A percentile compares a stretch with the other conserved stretches of the same genome.
These are phyloP conservation scores for Clausena lansium DNA, from an alignment of 345 rosid species.

Conservation along the genomic window DNA sequence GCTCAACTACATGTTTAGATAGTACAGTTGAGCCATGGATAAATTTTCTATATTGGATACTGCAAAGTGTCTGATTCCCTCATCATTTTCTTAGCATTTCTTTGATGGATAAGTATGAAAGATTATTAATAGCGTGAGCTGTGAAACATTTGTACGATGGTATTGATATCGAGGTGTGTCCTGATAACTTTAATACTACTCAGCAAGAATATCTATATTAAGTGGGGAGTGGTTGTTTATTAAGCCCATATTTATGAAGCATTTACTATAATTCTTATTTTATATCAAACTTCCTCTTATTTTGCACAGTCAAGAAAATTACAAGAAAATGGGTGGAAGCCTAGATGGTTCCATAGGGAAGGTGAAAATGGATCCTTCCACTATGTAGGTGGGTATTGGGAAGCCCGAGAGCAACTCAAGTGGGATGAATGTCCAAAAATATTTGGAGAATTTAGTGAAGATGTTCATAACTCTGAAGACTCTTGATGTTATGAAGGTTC, in stretches of 20 bases:
- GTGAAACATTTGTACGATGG: neutral
- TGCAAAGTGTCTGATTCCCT: neutral
- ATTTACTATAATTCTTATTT: neutral
- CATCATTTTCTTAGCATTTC: neutral
- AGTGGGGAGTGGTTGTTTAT: neutral
- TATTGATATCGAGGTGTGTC: neutral
- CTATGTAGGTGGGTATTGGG: constrained; percentile 91
- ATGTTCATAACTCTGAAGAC: constrained; percentile 32
- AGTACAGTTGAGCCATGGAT: neutral
- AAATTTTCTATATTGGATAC: neutral
- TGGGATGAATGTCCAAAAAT: constrained; percentile 87
- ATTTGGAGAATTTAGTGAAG: constrained; percentile 68
- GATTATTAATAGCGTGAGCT: neutral
- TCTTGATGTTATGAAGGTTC: constrained; percentile 32
- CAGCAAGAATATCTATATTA: neutral
- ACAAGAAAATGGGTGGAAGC: constrained; percentile 93
- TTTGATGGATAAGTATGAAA: neutral
- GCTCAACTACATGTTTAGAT: neutral
- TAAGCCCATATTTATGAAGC: neutral
- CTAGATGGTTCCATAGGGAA: constrained; percentile 75
- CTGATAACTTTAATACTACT: neutral
- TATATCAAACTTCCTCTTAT: neutral
- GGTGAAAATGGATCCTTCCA: constrained; percentile 59
- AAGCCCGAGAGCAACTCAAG: constrained; percentile 56
- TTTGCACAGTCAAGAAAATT: constrained; percentile 77